A percentile compares a stretch with the other conserved stretches of the same genome.
Evolutionary conservation across 2,329 filamentous ascomycete genomes (phyloP).

Genomic region (Thelonectria rubi): DNA sequence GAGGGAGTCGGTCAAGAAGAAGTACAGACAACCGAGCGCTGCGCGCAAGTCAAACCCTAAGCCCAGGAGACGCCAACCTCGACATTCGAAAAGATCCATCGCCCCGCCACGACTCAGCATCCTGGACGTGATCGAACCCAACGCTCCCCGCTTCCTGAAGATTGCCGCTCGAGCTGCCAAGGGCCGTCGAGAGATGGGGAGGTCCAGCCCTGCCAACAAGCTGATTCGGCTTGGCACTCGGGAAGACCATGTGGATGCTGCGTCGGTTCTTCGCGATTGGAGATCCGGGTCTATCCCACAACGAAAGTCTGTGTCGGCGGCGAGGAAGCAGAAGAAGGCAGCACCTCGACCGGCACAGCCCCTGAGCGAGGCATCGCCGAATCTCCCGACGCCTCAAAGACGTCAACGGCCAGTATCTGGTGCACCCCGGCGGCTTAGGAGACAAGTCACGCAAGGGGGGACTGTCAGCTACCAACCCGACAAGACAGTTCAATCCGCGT

Average conservation of each 20-base stretch:
- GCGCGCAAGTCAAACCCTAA: conserved; percentile 13
- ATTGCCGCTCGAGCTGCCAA: conserved; percentile 68
- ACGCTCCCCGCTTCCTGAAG: conserved; percentile 66
- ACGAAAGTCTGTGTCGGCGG: conserved; percentile 46
- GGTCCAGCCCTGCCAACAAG: conserved; percentile 64
- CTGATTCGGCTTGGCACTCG: conserved; percentile 68
- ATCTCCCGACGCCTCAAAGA: conserved; percentile 25
- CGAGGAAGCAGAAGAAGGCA: conserved; percentile 28
- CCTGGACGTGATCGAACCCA: conserved; percentile 64
- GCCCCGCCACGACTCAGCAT: conserved; percentile 64
- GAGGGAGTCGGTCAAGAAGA: conserved; percentile 28
- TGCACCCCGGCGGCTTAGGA: conserved; percentile 43
- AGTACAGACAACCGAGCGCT: conserved; percentile 27
- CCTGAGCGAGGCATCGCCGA: conserved; percentile 38
- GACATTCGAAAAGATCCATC: conserved; percentile 12
- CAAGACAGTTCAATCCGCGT: background rate
- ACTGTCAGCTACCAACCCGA: conserved; percentile 40
- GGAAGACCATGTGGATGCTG: conserved; percentile 67
- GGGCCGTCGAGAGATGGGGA: conserved; percentile 58
- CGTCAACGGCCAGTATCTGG: conserved; percentile 6
- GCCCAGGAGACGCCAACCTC: conserved; percentile 17
- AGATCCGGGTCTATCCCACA: conserved; percentile 61
- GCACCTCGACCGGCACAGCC: conserved; percentile 25
- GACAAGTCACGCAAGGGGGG: conserved; percentile 41
- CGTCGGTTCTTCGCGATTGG: conserved; percentile 64